Evolutionary conservation across 2,329 filamentous ascomycete species (phyloP).

Genomic region (Neurospora sp.): DNA sequence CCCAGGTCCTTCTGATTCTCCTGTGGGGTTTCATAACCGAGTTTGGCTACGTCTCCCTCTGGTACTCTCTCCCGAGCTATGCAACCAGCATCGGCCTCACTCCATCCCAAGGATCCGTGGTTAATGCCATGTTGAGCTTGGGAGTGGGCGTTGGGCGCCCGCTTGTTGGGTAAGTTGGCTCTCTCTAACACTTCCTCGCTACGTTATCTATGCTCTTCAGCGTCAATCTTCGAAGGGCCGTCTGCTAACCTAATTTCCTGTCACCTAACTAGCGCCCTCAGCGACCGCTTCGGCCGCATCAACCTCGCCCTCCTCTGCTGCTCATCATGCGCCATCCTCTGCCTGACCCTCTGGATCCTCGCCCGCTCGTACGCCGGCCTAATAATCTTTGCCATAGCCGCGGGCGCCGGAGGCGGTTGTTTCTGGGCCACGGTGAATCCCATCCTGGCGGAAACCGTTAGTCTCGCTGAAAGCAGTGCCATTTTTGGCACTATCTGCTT

Average conservation of each 20-base stretch:
- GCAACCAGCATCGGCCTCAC: slow-evolving; percentile 48
- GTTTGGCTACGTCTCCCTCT: slow-evolving; percentile 54
- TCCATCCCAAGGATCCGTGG: slow-evolving; percentile 47
- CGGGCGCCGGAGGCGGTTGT: slow-evolving; percentile 48
- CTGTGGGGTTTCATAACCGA: slow-evolving; percentile 51
- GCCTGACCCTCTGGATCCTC: slow-evolving; percentile 52
- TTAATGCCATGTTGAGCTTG: slow-evolving; percentile 54
- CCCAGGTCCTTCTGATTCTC: slow-evolving; percentile 49
- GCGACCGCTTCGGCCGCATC: slow-evolving; percentile 49
- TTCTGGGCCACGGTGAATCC: slow-evolving; percentile 51
- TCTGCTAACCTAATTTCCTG: neutral
- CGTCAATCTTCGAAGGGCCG: neutral
- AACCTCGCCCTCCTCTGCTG: slow-evolving; percentile 51
- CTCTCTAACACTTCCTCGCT: neutral
- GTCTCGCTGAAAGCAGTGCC: slow-evolving; percentile 45
- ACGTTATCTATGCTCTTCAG: neutral
- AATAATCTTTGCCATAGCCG: slow-evolving; percentile 48
- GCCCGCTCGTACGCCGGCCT: slow-evolving; percentile 48
- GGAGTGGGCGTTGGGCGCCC: slow-evolving; percentile 48
- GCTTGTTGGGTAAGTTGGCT: slow-evolving; percentile 41
- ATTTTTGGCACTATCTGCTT: slow-evolving; percentile 52
- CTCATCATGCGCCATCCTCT: slow-evolving; percentile 45
- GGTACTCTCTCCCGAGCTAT: slow-evolving; percentile 56
- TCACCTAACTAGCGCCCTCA: slow-evolving; percentile 26
- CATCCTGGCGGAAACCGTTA: slow-evolving; percentile 51